Conservation (phyloP, 2,329 filamentous ascomycete species). For the Fusarium kyushuense region DNA sequence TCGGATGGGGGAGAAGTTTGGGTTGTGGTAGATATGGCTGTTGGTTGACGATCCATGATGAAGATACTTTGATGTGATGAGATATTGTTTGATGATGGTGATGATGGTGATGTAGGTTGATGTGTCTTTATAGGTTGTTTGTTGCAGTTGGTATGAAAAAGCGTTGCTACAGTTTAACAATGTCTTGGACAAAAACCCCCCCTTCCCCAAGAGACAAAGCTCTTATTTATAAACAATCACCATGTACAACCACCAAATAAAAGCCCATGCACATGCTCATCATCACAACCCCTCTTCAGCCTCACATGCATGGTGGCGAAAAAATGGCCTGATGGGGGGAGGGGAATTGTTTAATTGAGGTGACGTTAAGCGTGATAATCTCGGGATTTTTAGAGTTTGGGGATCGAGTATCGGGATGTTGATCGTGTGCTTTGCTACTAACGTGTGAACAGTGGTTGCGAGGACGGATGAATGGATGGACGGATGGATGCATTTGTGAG, state of each 20-base stretch:
- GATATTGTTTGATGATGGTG: not conserved
- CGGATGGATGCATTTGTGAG: not conserved
- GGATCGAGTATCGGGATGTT: constrained; percentile 15
- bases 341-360: not conserved
- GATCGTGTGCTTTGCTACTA: constrained; percentile 6
- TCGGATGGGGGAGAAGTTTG: constrained; percentile 23
- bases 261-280: not conserved
- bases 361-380: constrained; percentile 20
- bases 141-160: constrained; percentile 15
- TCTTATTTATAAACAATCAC: constrained; percentile 12
- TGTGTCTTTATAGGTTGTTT: not conserved
- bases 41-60: constrained; percentile 38
- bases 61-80: not conserved
- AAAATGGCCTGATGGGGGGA: constrained; percentile 6
- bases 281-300: constrained; percentile 21
- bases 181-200: constrained; percentile 15
- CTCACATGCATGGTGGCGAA: constrained; percentile 23
- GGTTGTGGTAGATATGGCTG: constrained; percentile 25
- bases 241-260: not conserved
- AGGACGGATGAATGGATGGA: not conserved
- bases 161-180: constrained; percentile 16
- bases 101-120: not conserved
- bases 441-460: not conserved
- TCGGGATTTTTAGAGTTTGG: constrained; percentile 26
- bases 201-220: not conserved